Evolutionary conservation across 2,329 filamentous ascomycete genomes (phyloP).

Genomic region (Leptographium radiaticola): DNA sequence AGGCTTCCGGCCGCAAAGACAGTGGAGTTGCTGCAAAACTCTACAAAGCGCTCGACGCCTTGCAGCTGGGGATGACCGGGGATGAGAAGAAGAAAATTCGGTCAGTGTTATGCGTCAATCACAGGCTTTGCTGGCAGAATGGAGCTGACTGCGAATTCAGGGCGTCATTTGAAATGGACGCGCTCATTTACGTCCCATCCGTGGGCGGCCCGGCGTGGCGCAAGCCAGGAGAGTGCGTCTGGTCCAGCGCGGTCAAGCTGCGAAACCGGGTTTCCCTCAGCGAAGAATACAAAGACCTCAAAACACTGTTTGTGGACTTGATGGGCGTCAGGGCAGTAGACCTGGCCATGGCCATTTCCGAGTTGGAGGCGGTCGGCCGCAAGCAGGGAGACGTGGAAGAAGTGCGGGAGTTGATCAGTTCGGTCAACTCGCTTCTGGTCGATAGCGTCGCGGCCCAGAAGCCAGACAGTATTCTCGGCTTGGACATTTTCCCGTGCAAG

Average conservation of each 20-base stretch:
- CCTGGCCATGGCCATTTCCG: too few species aligned
- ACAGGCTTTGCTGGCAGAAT: too few species aligned
- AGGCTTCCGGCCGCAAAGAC: not conserved
- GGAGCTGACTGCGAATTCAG: not conserved
- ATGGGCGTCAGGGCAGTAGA: too few species aligned
- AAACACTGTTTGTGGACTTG: too few species aligned
- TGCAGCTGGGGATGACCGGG: not conserved
- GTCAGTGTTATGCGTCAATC: not conserved
- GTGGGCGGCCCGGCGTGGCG: not conserved
- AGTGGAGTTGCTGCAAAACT: not conserved
- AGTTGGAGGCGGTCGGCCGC: not conserved
- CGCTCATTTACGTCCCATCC: conserved; percentile 6
- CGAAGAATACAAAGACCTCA: too few species aligned
- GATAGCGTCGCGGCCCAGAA: not conserved
- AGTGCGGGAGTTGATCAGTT: not conserved
- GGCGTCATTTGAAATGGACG: conserved; percentile 1
- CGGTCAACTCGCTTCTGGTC: not conserved
- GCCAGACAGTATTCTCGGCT: not conserved
- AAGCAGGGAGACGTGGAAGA: not conserved
- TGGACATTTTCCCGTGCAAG: not conserved
- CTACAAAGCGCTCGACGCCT: not conserved
- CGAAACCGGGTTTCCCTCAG: too few species aligned
- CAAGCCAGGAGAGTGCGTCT: not conserved
- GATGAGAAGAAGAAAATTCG: not conserved
- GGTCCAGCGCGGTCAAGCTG: too few species aligned